These are phyloP conservation scores for Dalbergia cochinchinensis DNA, from an alignment of 306 rosid species.

Conservation along the genomic window DNA sequence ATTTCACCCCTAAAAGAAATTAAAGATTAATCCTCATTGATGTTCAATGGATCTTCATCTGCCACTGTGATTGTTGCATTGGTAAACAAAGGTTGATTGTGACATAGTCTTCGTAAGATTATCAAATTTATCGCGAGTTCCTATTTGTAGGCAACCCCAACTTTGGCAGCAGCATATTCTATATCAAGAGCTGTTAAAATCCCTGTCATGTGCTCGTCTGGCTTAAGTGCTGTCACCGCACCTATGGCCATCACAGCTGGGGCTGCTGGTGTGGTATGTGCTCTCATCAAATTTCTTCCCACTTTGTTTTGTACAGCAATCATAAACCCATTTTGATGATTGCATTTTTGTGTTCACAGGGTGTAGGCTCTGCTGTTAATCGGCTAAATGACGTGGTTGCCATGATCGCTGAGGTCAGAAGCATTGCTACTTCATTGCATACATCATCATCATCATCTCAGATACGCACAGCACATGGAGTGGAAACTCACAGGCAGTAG, in stretches of 20 bases:
- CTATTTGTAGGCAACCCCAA: constrained; percentile 78
- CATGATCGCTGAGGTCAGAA: constrained; percentile 90
- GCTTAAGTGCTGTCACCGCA: constrained; percentile 83
- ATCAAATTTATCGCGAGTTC: constrained; percentile 27
- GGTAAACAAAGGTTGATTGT: constrained; percentile 29
- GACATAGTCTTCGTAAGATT: not conserved
- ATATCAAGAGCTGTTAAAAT: constrained; percentile 88
- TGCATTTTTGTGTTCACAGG: constrained; percentile 56
- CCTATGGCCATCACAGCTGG: constrained; percentile 98
- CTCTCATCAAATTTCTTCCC: constrained; percentile 17
- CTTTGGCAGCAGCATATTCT: constrained; percentile 91
- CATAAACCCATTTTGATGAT: not conserved
- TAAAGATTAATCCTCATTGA: not conserved
- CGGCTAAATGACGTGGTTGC: constrained; percentile 84
- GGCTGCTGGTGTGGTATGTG: constrained; percentile 91
- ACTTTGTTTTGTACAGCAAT: not conserved
- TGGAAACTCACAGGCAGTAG: constrained; percentile 51
- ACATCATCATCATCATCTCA: constrained; percentile 52
- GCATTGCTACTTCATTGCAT: constrained; percentile 73
- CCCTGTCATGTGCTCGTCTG: constrained; percentile 92
- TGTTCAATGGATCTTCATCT: not conserved
- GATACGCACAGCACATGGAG: constrained; percentile 43
- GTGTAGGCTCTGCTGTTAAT: constrained; percentile 92
- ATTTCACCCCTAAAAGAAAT: constrained; percentile 1
- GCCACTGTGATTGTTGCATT: not conserved